Base-by-base conservation (phyloP, 768 basidiomycete genomes). In the Sistotremastrum suecicum region DNA sequence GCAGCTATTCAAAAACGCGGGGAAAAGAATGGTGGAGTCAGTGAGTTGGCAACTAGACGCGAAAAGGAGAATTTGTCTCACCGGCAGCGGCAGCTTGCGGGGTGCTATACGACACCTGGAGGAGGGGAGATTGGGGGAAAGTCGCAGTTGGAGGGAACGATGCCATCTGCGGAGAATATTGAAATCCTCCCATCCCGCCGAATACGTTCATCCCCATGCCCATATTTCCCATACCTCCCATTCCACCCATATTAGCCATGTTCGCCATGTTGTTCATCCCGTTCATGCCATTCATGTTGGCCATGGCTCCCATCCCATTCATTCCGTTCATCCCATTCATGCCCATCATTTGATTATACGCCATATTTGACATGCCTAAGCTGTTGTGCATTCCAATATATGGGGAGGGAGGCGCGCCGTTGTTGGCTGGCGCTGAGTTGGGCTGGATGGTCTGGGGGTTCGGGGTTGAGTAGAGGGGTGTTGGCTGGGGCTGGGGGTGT, bases 91-190 rank as follows among this genome's bases (percentile, higher is more conserved):
- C 69, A 1, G 83, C 85, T 4, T 20, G 78, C 81, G 12, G 87
- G 84, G 5, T 82, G 85, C 58, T 89, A 88, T 3, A 76, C 75
- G 11, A 73, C 76, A 50, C 79, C 81, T 33, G 79, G 77, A 35
- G 71, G 70, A 20, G 83, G 81, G 58, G 88, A 85, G 20, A 20
- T 20, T 20, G 20, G 20, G 20, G 20, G 20, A 20, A 20, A 20
- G 20, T 20, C 20, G 20, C 20, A 20, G 20, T 20, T 20, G 20
- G 20, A 20, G 20, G 20, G 58, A 80, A 83, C 61, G 70, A 77
- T 45, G 70, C 77, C 64, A 83, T 78, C 56, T 84, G 83, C 20
- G 65, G 70, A 50, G 68, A 68, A 66, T 86, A 86, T 3, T 79
- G 75, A 63, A 85, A 86, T 31, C 71, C 76, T 37, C 74, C 72